Conservation (phyloP, 768 basidiomycete genomes). For the Phylloporus sp. region DNA sequence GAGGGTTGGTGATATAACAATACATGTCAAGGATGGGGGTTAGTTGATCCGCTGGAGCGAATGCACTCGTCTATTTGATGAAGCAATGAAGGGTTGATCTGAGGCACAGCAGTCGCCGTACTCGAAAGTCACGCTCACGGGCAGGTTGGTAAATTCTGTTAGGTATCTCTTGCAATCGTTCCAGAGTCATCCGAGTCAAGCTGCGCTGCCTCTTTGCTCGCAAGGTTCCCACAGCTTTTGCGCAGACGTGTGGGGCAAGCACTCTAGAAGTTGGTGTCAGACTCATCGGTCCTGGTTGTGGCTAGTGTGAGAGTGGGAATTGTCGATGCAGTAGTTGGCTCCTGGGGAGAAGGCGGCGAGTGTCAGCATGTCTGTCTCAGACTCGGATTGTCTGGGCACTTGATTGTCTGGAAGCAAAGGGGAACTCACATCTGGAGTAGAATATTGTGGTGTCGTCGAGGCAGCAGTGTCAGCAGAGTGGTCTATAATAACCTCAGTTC, state of each 20-base stretch:
- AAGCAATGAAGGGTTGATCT: constrained; percentile 40
- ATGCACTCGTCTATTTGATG: constrained; percentile 27
- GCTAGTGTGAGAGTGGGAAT: constrained; percentile 35
- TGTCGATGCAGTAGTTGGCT: constrained; percentile 26
- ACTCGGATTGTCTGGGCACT: constrained; percentile 40
- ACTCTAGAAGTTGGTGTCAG: constrained; percentile 84
- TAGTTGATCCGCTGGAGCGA: constrained; percentile 18
- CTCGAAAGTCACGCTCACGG: constrained; percentile 53
- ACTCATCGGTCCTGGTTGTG: constrained; percentile 62
- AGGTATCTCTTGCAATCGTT: constrained; percentile 29
- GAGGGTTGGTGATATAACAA: constrained; percentile 16
- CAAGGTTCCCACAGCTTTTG: constrained; percentile 54
- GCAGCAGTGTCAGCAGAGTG: constrained; percentile 24
- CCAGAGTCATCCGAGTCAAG: constrained; percentile 30
- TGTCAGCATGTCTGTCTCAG: constrained; percentile 22
- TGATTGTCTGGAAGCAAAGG: constrained; percentile 34
- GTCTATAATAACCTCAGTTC: constrained; percentile 26
- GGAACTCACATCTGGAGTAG: constrained; percentile 22
- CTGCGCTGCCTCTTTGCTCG: constrained; percentile 22
- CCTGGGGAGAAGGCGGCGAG: constrained; percentile 28
- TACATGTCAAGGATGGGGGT: constrained; percentile 19
- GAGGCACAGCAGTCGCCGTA: constrained; percentile 47
- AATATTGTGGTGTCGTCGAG: constrained; percentile 28
- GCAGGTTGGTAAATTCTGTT: constrained; percentile 34
- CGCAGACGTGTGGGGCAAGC: constrained; percentile 77